Base-by-base conservation (phyloP, 1,139 yeast genomes). In the Eremothecium sinecaudum region DNA sequence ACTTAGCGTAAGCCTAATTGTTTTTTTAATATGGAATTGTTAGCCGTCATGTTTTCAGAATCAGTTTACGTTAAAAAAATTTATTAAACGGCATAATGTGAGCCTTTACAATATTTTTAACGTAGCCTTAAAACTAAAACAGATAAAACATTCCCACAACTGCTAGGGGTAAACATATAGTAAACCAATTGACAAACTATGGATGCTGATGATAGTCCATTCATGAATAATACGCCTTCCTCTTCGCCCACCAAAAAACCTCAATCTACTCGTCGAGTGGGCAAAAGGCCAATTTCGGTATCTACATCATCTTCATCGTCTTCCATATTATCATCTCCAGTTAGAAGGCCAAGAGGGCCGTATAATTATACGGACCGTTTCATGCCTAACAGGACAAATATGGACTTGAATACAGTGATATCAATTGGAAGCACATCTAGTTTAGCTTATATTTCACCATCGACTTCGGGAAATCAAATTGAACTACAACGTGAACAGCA, bases 381-480 rank as follows among this genome's bases (percentile, higher is more conserved):
- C 57, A 82, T 90, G 27, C 97, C 97, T 5, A 75, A 73, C 41
- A 61, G 97, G 39, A 76, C 80, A 2, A 95, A 94, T 1, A 73
- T 84, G 24, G 93, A 86, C 50, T 63, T 87, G 11, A 93, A 84
- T 50, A 87, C 96, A 0, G 95, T 95, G 1, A 37, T 42, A 75
- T 82, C 67, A 67, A 82, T 52, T 59, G 82, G 47, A 66, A 74
- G 32, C 62, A 66, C 48, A 69, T 70, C 45, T 69, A 69, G 23
- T 25, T 41, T 35, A 34, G 47, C 47, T 4, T 34, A 39, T 23
- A 31, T 44, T 24, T 32, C 46, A 35, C 35, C 58, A 22, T 34
- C 46, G 20, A 39, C 45, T 23, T 53, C 63, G 6, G 77, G 74
- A 31, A 75, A 72, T 44, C 93, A 79, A 48, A 62, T 79, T 20